phyloP scores from a whole-genome alignment of 805 yeast species.

The Metschnikowia continentalis region DNA sequence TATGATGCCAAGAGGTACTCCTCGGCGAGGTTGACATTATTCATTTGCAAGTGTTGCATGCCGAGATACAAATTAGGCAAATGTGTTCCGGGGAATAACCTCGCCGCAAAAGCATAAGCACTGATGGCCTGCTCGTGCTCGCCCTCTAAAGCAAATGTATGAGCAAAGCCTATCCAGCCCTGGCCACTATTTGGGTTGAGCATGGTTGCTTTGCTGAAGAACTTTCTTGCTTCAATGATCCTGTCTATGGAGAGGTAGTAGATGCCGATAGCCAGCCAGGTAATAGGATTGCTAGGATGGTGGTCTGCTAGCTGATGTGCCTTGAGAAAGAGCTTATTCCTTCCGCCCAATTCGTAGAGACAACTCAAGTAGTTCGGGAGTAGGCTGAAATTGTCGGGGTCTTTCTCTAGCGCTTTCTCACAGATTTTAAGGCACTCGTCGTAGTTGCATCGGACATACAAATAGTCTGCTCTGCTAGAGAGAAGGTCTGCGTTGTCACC shows the following conservation, averaged over 20 bases:
- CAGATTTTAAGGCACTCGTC: constrained; percentile 72
- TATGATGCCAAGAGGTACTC: constrained; percentile 78
- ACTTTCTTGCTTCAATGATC: constrained; percentile 77
- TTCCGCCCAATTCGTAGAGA: constrained; percentile 77
- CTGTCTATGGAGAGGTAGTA: constrained; percentile 76
- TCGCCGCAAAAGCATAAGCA: constrained; percentile 92
- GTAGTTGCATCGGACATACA: constrained; percentile 73
- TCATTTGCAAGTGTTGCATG: constrained; percentile 92
- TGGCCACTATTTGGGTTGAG: constrained; percentile 86
- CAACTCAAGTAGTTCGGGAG: constrained; percentile 81
- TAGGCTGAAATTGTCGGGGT: constrained; percentile 66
- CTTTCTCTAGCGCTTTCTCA: constrained; percentile 53
- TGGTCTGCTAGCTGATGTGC: constrained; percentile 84
- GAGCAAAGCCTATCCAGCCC: constrained; percentile 98
- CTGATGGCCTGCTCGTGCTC: constrained; percentile 98
- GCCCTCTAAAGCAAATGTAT: constrained; percentile 96
- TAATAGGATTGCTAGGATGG: constrained; percentile 74
- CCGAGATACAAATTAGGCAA: constrained; percentile 87
- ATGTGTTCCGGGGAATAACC: constrained; percentile 88
- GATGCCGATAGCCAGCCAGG: constrained; percentile 92
- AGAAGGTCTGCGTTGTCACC: constrained; percentile 67
- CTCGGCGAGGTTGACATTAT: constrained; percentile 75
- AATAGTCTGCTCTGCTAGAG: constrained; percentile 61
- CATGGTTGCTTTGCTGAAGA: constrained; percentile 83
- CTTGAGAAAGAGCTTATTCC: constrained; percentile 70